Evolutionary conservation across 192 early-diverging fungal species (phyloP), one percentile per base, ranked within the genome.

Genomic region (Lunasporangiospora selenospora): DNA sequence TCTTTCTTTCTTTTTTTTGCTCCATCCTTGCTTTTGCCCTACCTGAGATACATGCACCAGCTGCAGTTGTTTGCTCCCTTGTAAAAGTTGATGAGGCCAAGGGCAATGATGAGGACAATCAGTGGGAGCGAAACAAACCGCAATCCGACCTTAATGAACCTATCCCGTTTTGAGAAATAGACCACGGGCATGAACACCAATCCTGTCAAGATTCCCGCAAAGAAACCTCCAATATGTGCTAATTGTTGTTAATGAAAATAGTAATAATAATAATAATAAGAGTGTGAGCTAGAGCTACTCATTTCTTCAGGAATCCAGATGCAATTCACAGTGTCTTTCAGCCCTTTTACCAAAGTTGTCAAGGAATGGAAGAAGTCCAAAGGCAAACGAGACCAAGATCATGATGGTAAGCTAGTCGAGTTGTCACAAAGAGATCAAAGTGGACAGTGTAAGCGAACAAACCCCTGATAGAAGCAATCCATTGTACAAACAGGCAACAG

Each of bases 191-290:
- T 83, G 45, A 93, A 87, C 31, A 92, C 64, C 6, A 89, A 65
- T 13, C 90, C 88, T 9, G 88, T 73, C 21, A 91, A 41, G 33
- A 91, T 61, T 0, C 90, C 92, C 43, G 69, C 75, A 32, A 88
- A 62, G 62, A 89, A 92, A 4, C 92, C 90, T 36, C 92, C 93
- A 40, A 93, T 79, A 80, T 95, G 93, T 15, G 93, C 91, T 47
- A 47, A 9, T 15, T 21, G 29, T 4, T 27, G 15, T 3, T 26
- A 13, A 46, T 43, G 41, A 13, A 4, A 46, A 26, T 6, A 7
- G 21, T 29, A 4, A 7, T 26, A 8, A 19, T 46, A 6, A 46
- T 18, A 24, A 26, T 7, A 12, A 12, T 46, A 26, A 19, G 43
- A 23, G 19, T 5, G 10, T 12, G n/a, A n/a, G n/a, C n/a, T n/a